Conservation (phyloP, 306 rosid species). For the Mucuna pruriens region DNA sequence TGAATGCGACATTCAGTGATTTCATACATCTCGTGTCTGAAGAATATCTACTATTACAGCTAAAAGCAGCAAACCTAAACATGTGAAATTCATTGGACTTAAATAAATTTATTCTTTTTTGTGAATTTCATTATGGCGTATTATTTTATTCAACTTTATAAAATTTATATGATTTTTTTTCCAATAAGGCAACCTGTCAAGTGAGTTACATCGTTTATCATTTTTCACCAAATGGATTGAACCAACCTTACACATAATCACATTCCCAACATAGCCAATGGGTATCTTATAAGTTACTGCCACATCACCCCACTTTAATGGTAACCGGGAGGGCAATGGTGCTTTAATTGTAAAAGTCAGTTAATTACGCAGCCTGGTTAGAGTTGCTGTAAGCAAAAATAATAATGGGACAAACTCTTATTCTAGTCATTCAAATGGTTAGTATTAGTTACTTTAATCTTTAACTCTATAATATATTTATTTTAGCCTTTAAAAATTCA, state of each 20-base stretch:
- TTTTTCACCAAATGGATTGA: background rate
- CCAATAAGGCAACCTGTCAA: background rate
- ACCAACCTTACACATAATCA: too few species aligned
- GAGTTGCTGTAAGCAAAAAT: too few species aligned
- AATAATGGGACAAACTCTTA: background rate
- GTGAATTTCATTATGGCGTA: background rate
- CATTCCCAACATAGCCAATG: background rate
- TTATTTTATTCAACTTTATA: background rate
- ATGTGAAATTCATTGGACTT: background rate
- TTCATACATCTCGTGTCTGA: constrained; percentile 4
- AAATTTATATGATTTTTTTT: background rate
- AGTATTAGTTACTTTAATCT: background rate
- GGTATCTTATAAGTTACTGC: background rate
- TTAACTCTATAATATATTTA: too few species aligned
- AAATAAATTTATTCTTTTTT: background rate
- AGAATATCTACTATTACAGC: constrained; percentile 17
- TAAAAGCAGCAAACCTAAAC: constrained; percentile 9
- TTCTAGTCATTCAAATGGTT: too few species aligned
- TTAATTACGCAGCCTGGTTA: too few species aligned
- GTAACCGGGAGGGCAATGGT: background rate
- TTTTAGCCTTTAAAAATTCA: background rate
- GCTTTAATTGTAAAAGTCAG: background rate
- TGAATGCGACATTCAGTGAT: constrained; percentile 25
- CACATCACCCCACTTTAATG: background rate
- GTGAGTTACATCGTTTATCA: background rate